These are phyloP conservation scores for Blastobotrys terrestris DNA, from an alignment of 805 yeast genomes.

Conservation along the genomic window DNA sequence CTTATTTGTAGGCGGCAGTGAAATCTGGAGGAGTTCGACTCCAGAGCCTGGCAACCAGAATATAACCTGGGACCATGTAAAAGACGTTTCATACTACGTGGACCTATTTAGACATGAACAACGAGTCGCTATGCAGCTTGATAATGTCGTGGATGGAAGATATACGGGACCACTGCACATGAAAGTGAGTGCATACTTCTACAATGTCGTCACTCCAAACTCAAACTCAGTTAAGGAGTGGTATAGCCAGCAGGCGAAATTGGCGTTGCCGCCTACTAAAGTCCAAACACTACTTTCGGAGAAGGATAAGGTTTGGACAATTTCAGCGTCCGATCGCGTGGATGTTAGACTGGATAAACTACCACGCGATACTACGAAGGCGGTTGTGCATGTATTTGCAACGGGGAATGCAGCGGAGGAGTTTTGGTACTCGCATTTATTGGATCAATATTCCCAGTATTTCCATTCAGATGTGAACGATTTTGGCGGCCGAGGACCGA, in stretches of 20 bases:
- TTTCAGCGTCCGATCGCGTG: background rate
- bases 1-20: constrained; percentile 41
- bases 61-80: constrained; percentile 41
- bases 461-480: constrained; percentile 33
- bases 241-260: background rate
- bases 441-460: constrained; percentile 8
- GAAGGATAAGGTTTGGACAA: background rate
- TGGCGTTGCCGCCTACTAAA: background rate
- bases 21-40: constrained; percentile 81
- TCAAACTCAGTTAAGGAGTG: background rate
- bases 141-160: constrained; percentile 46
- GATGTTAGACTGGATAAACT: constrained; percentile 22
- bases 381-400: constrained; percentile 50
- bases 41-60: constrained; percentile 51
- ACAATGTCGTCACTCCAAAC: background rate
- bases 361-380: constrained; percentile 52
- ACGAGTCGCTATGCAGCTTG: constrained; percentile 51
- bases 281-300: background rate
- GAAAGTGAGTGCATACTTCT: constrained; percentile 13
- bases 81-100: constrained; percentile 58
- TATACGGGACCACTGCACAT: constrained; percentile 20
- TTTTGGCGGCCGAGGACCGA: constrained; percentile 49
- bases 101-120: constrained; percentile 41
- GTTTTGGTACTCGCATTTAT: constrained; percentile 69
- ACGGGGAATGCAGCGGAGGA: constrained; percentile 83